Percentiles rank a stretch among this genome's conserved stretches.
Evolutionary conservation across 805 yeast species (phyloP).

Genomic region (Sugiyamaella smithiae): DNA sequence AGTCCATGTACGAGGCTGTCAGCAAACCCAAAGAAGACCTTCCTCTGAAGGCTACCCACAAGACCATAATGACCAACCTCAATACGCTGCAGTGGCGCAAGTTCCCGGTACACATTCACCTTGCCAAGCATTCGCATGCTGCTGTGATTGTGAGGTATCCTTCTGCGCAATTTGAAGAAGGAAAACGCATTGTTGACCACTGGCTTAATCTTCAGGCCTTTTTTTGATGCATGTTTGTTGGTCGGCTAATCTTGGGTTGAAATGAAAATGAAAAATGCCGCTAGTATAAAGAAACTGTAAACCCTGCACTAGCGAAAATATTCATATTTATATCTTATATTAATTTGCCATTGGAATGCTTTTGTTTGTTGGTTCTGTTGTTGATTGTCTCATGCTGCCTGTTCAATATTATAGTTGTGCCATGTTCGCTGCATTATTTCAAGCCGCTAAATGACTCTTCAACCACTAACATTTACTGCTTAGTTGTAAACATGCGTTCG

Average conservation of each 20-base stretch:
- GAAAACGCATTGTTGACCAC: slow-evolving; percentile 63
- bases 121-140: slow-evolving; percentile 70
- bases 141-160: slow-evolving; percentile 70
- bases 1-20: slow-evolving; percentile 32
- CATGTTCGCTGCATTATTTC: too few species aligned
- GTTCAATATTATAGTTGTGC: too few species aligned
- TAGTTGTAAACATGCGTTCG: slow-evolving; percentile 30
- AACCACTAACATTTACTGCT: too few species aligned
- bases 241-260: too few species aligned
- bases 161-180: slow-evolving; percentile 61
- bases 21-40: slow-evolving; percentile 9
- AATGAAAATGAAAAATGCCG: not conserved
- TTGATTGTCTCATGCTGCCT: too few species aligned
- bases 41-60: slow-evolving; percentile 37
- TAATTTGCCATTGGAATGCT: too few species aligned
- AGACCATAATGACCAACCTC: slow-evolving; percentile 51
- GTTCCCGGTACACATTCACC: slow-evolving; percentile 64
- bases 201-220: slow-evolving; percentile 44
- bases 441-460: too few species aligned
- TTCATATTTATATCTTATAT: too few species aligned
- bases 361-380: too few species aligned
- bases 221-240: not conserved
- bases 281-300: too few species aligned
- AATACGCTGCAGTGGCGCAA: slow-evolving; percentile 66
- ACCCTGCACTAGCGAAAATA: too few species aligned